These are phyloP conservation scores for Venustampulla echinocandica DNA, from an alignment of 495 filamentous ascomycete species.

Conservation along the genomic window DNA sequence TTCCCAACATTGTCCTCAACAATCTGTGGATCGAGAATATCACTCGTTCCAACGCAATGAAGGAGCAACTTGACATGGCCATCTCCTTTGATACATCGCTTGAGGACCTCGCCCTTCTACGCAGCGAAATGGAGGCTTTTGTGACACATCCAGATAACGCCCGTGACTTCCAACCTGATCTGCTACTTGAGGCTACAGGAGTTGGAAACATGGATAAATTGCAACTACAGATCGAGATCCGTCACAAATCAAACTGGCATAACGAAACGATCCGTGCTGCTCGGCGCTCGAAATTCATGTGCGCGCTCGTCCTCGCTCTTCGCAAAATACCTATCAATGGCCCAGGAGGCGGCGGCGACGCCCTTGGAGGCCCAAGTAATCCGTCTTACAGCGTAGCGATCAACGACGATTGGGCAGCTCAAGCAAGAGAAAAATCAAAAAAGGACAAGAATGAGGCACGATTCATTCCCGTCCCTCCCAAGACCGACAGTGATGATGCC, in stretches of 20 bases:
- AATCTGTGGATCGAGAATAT: constrained; percentile 90
- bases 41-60: constrained; percentile 82
- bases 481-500: neutral
- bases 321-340: constrained; percentile 79
- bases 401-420: constrained; percentile 51
- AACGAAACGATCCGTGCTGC: constrained; percentile 77
- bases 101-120: constrained; percentile 76
- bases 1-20: constrained; percentile 84
- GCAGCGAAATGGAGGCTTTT: constrained; percentile 72
- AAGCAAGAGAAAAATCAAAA: constrained; percentile 49
- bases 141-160: constrained; percentile 78
- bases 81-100: constrained; percentile 79
- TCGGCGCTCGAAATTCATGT: constrained; percentile 93
- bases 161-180: constrained; percentile 82
- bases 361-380: constrained; percentile 58
- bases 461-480: constrained; percentile 37
- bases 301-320: constrained; percentile 77
- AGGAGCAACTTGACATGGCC: constrained; percentile 69
- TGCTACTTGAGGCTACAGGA: constrained; percentile 67
- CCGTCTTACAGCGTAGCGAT: constrained; percentile 69
- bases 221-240: constrained; percentile 70
- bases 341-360: constrained; percentile 63
- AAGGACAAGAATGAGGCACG: constrained; percentile 54
- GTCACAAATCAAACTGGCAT: constrained; percentile 94
- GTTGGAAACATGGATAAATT: constrained; percentile 86